These are phyloP conservation scores for Auriscalpium vulgare DNA, from an alignment of 768 basidiomycete species.

Conservation along the genomic window DNA sequence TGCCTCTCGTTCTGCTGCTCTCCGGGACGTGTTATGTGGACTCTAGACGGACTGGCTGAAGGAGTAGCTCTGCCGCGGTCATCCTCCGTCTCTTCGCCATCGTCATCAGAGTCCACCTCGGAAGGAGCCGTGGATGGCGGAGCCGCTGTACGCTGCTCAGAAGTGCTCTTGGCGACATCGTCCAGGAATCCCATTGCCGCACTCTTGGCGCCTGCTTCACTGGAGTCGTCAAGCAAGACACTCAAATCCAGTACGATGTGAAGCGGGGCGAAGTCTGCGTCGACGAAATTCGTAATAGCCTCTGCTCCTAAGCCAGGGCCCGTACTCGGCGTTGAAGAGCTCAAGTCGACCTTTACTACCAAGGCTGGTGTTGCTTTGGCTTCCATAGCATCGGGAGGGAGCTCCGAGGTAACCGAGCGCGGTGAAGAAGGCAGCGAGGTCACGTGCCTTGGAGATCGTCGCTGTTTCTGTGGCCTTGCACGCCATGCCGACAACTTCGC, in stretches of 20 bases:
- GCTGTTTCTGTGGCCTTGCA: slow-evolving; percentile 24
- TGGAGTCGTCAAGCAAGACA: slow-evolving; percentile 29
- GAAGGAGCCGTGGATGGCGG: background rate
- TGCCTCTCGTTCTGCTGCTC: slow-evolving; percentile 16
- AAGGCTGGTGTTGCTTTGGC: slow-evolving; percentile 9
- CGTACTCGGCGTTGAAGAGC: background rate
- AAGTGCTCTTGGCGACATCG: slow-evolving; percentile 23
- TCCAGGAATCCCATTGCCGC: slow-evolving; percentile 42
- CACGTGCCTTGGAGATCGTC: slow-evolving; percentile 1
- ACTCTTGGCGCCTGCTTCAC: slow-evolving; percentile 12
- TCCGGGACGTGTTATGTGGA: background rate
- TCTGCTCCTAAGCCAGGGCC: background rate
- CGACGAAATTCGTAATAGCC: slow-evolving; percentile 15
- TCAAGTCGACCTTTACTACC: slow-evolving; percentile 8
- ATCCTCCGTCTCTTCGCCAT: slow-evolving; percentile 25
- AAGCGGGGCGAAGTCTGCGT: slow-evolving; percentile 48
- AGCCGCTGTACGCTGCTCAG: background rate
- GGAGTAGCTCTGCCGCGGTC: slow-evolving; percentile 32
- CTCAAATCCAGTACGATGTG: slow-evolving; percentile 73
- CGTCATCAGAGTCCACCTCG: slow-evolving; percentile 14
- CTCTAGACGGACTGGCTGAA: slow-evolving; percentile 11
- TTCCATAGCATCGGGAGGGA: background rate
- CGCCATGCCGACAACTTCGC: slow-evolving; percentile 60
- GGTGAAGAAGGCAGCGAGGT: background rate
- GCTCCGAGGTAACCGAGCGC: background rate